phyloP scores from a whole-genome alignment of 1,139 yeast species.

The Candida pseudoviswanathii region DNA sequence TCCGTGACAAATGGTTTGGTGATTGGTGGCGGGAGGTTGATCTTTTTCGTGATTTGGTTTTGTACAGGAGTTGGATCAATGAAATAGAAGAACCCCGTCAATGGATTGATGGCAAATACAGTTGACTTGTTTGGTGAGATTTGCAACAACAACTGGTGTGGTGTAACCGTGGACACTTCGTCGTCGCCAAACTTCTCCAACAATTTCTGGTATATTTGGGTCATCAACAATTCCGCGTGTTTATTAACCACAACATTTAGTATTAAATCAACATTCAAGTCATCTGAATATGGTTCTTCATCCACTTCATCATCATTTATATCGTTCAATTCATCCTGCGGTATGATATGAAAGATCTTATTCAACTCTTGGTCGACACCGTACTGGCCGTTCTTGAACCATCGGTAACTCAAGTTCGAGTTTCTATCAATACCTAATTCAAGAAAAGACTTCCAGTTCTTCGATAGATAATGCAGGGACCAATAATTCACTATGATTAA shows the following conservation, averaged over 20 bases:
- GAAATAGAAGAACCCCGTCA: conserved; percentile 49
- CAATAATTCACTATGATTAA: conserved; percentile 71
- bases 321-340: conserved; percentile 9
- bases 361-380: conserved; percentile 23
- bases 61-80: conserved; percentile 47
- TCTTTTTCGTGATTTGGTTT: conserved; percentile 33
- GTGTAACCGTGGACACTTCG: conserved; percentile 24
- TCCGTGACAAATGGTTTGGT: conserved; percentile 30
- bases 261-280: conserved; percentile 39
- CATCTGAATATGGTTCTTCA: conserved; percentile 26
- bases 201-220: conserved; percentile 22
- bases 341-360: conserved; percentile 13
- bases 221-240: conserved; percentile 40
- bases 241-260: conserved; percentile 37
- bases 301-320: conserved; percentile 11
- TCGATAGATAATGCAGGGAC: conserved; percentile 49
- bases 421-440: conserved; percentile 65
- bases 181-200: conserved; percentile 12
- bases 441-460: conserved; percentile 50
- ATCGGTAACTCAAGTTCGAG: conserved; percentile 58
- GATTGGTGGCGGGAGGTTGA: conserved; percentile 31
- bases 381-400: conserved; percentile 64
- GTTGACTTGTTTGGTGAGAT: conserved; percentile 39
- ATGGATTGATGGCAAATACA: conserved; percentile 45
- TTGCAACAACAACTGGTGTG: conserved; percentile 40